Evolutionary conservation across 2,329 filamentous ascomycete species (phyloP), one percentile per base, ranked within the genome.

Genomic region (Colletotrichum tamarilloi): DNA sequence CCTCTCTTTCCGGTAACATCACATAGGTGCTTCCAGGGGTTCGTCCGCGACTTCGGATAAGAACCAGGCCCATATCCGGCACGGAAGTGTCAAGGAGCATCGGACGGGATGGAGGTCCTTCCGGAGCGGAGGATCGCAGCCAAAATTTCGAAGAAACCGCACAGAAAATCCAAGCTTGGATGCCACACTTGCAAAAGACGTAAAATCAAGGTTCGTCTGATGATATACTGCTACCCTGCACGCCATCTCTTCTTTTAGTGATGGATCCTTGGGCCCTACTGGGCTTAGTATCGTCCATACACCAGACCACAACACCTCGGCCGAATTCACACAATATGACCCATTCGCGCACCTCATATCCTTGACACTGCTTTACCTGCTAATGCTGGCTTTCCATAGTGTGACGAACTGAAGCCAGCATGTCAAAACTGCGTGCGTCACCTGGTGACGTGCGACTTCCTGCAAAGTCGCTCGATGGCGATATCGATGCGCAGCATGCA

Each of bases 121-220:
- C 26, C 68, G 12, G 68, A 62, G 5, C 24, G 5, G 8, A n/a
- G 11, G 24, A 55, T 11, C 16, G 3, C 11, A n/a, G 16, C 35
- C 14, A 38, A 42, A 42, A 5, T 26, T 12, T 63, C 38, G 16
- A 90, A 90, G 77, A 83, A 87, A 16, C 87, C 87, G 62, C 88
- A 90, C 78, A 86, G 82, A 73, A 90, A 90, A 79, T 89, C 88
- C 2, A 82, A 87, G 52, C 81, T 83, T 3, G 88, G 88, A 7
- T 90, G 88, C 76, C 82, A 81, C 73, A 88, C 86, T 76, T 90
- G 88, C 83, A 90, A 90, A 80, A 79, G 79, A 24, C 85, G 88
- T 64, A 89, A 87, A 78, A 86, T 88, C 65, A 89, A 88, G 74
- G 74, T 75, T 53, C 56, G 74, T 74, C 38, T 19, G 52, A 46